Conservation (phyloP, 2,329 filamentous ascomycete genomes). For the Rhinocladiella mackenziei region DNA sequence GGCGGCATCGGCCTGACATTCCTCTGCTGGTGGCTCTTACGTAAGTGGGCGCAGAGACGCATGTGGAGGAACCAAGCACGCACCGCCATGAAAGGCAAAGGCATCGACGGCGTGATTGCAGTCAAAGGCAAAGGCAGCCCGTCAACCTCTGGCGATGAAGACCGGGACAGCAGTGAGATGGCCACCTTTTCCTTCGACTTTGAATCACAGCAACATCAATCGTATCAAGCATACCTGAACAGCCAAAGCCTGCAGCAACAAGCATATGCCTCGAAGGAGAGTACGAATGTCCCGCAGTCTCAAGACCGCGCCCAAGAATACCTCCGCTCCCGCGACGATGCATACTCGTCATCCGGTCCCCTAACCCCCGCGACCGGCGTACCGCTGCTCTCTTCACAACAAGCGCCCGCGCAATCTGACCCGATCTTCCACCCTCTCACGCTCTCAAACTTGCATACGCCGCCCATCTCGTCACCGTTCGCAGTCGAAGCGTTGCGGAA, state of each 20-base stretch:
- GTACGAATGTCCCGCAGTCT: background rate
- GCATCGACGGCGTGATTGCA: conserved; percentile 6
- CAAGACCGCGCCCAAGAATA: conserved; percentile 10
- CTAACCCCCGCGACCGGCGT: conserved; percentile 19
- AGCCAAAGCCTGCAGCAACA: conserved; percentile 3
- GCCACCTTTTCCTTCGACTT: conserved; percentile 18
- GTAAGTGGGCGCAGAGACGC: conserved; percentile 15
- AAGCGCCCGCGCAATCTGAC: conserved; percentile 1
- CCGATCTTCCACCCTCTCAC: background rate
- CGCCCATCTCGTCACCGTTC: background rate
- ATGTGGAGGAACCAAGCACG: conserved; percentile 4
- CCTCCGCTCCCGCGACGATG: conserved; percentile 9
- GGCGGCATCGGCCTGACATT: conserved; percentile 31
- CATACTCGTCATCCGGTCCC: conserved; percentile 5
- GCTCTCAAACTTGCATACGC: background rate
- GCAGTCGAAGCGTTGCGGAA: background rate
- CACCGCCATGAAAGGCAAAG: conserved; percentile 8
- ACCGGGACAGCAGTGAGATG: conserved; percentile 11
- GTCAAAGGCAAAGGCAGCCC: conserved; percentile 9
- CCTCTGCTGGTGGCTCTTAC: conserved; percentile 17
- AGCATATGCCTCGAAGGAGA: background rate
- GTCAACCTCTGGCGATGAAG: background rate
- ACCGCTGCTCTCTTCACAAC: conserved; percentile 9
- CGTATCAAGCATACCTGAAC: conserved; percentile 14
- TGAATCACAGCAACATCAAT: conserved; percentile 15